Percentiles rank a stretch among this genome's conserved stretches.
Conservation (phyloP, 2,329 filamentous ascomycete genomes). For the Colletotrichum phormii region DNA sequence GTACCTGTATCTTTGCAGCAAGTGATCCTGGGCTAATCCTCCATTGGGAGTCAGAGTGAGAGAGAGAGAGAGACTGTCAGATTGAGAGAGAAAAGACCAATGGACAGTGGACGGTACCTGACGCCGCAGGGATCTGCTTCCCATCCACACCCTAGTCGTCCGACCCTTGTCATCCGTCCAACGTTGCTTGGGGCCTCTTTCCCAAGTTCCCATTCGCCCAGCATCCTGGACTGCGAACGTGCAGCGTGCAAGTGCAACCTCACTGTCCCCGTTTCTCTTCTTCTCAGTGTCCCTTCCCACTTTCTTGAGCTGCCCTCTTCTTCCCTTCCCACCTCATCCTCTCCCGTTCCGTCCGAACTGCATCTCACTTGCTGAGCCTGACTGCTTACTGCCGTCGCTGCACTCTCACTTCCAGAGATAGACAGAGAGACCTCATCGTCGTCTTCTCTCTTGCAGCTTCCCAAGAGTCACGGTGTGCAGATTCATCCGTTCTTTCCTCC, state of each 20-base stretch:
- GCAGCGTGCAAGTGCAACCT: slow-evolving; percentile 12
- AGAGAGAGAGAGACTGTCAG: neutral
- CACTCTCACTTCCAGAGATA: neutral
- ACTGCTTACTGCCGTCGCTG: slow-evolving; percentile 13
- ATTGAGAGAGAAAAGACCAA: neutral
- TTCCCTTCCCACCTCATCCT: slow-evolving; percentile 12
- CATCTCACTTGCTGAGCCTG: slow-evolving; percentile 13
- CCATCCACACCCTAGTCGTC: neutral
- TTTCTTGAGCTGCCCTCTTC: slow-evolving; percentile 7
- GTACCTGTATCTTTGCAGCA: neutral
- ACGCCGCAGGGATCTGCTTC: slow-evolving; percentile 1
- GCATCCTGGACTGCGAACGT: slow-evolving; percentile 7
- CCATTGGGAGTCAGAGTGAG: neutral
- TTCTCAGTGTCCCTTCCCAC: slow-evolving; percentile 31
- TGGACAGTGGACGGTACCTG: neutral
- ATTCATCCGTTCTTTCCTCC: slow-evolving; percentile 38
- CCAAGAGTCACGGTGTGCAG: slow-evolving; percentile 31
- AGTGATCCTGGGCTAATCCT: neutral
- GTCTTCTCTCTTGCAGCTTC: slow-evolving; percentile 21
- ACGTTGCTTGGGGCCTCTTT: slow-evolving; percentile 8
- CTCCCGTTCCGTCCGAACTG: slow-evolving; percentile 30
- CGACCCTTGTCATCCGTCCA: slow-evolving; percentile 15
- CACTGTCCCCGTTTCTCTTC: slow-evolving; percentile 20
- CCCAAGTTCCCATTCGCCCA: slow-evolving; percentile 9
- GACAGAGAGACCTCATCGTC: neutral